These are phyloP conservation scores for Penicillium sclerotigenum DNA, from an alignment of 2,329 filamentous ascomycete species.

Conservation along the genomic window DNA sequence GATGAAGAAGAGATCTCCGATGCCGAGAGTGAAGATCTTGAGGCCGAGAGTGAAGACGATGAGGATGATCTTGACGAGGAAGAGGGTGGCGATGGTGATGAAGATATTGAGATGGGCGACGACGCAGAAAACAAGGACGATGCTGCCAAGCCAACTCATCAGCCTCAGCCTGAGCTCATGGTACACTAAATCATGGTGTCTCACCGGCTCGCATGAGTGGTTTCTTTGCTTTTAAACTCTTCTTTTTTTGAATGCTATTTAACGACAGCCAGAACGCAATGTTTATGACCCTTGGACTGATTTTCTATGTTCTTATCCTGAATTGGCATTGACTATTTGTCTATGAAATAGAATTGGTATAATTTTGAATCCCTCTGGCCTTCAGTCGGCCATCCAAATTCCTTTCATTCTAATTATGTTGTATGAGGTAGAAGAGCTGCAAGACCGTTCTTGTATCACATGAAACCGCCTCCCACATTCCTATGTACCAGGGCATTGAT, in stretches of 20 bases:
- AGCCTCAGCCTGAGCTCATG: constrained; percentile 45
- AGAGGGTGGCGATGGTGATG: constrained; percentile 56
- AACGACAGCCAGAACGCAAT: constrained; percentile 31
- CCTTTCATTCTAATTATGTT: background rate
- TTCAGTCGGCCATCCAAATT: background rate
- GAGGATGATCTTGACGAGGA: constrained; percentile 66
- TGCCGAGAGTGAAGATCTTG: constrained; percentile 73
- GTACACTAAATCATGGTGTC: constrained; percentile 38
- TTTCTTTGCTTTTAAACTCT: constrained; percentile 10
- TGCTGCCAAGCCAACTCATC: constrained; percentile 31
- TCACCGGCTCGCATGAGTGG: constrained; percentile 1
- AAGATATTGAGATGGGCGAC: constrained; percentile 58
- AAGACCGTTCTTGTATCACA: background rate
- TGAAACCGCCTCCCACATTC: background rate
- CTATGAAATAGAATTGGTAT: constrained; percentile 30
- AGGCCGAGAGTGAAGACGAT: constrained; percentile 71
- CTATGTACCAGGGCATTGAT: background rate
- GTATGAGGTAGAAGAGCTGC: background rate
- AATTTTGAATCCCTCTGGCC: constrained; percentile 1
- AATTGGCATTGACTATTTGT: constrained; percentile 20
- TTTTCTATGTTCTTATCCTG: constrained; percentile 14
- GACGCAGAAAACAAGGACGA: constrained; percentile 46
- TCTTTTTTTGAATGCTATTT: constrained; percentile 25
- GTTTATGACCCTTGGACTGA: constrained; percentile 27
- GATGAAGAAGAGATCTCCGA: constrained; percentile 70